Percentiles rank a stretch among this genome's conserved stretches.
Evolutionary conservation across 2,329 filamentous ascomycete species (phyloP).

Genomic region (Xylaria sp.): DNA sequence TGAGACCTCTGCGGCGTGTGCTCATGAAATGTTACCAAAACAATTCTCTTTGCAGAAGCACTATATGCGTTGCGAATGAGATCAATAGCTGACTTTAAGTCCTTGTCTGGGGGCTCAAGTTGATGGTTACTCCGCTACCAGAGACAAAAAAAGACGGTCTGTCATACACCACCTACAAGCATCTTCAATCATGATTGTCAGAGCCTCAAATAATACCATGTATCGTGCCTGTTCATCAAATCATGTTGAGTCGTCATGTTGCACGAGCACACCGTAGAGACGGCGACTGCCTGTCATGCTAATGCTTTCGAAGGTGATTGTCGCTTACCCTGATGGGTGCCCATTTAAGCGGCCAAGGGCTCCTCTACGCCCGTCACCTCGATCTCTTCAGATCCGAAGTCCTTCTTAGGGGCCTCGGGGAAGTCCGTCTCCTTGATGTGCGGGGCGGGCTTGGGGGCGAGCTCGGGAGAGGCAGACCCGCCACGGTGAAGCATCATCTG

Average conservation of each 20-base stretch:
- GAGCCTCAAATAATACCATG: conserved; percentile 34
- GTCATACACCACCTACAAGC: conserved; percentile 30
- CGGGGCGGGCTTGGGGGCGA: conserved; percentile 46
- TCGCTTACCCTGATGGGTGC: conserved; percentile 14
- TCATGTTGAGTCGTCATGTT: conserved; percentile 40
- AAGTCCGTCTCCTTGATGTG: conserved; percentile 59
- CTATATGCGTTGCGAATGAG: conserved; percentile 23
- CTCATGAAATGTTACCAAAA: conserved; percentile 27
- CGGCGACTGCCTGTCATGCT: conserved; percentile 22
- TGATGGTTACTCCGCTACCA: conserved; percentile 26
- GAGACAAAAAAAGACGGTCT: conserved; percentile 35
- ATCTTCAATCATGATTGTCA: conserved; percentile 31
- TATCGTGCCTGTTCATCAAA: conserved; percentile 42
- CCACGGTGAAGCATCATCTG: conserved; percentile 67
- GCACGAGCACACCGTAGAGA: conserved; percentile 36
- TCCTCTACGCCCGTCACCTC: conserved; percentile 44
- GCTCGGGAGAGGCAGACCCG: conserved; percentile 56
- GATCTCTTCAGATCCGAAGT: conserved; percentile 48
- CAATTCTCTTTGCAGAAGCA: conserved; percentile 22
- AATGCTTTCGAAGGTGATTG: conserved; percentile 29
- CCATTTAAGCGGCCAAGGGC: conserved; percentile 48
- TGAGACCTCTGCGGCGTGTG: conserved; percentile 7
- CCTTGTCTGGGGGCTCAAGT: conserved; percentile 21
- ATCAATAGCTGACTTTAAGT: conserved; percentile 23
- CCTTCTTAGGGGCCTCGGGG: conserved; percentile 55